Evolutionary conservation across 768 basidiomycete species (phyloP), one percentile per base, ranked within the genome.

Genomic region (Filobasidium wieringae): DNA sequence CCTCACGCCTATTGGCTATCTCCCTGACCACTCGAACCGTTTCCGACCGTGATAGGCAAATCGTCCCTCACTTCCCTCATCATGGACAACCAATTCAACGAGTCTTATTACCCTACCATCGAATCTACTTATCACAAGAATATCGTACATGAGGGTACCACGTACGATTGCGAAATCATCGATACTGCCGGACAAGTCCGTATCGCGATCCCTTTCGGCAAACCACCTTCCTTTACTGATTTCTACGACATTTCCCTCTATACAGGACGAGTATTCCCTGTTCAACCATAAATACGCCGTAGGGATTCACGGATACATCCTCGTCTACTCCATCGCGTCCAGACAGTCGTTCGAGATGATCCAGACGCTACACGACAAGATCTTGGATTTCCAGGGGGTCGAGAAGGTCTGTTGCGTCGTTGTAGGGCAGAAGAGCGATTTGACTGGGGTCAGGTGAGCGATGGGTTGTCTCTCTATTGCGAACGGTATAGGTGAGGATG

Each of bases 131-230:
- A 84, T 73, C 79, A 83, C 52, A 95, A 93, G 79, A 84, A 79
- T 59, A 83, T 97, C 68, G 81, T 80, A 58, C 85, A 87, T 77
- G 88, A 87, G 56, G 92, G 91, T 51, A 79, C 84, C 31, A 88
- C 92, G 68, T 97, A 91, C 68, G 85, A 90, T 60, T 92, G 91
- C 76, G 90, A 93, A 76, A 92, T 97, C 77, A 88, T 96, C 66
- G 93, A 97, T 74, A 93, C 90, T 63, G 93, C 93, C 51, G 93
- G 93, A 29, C 93, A 96, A 82, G 91, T 88, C 57, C 63, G 81
- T 71, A 40, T 33, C 40, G 22, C 43, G 19, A 4, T 24, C 15
- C 36, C 32, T 15, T n/a, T 7, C 27, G 5, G 36, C 29, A 24
- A 33, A 22, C 49, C n/a, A 27, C n/a, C n/a, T n/a, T n/a, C n/a